Base-by-base conservation (phyloP, 805 yeast species). In the Wickerhamiella dianesei region DNA sequence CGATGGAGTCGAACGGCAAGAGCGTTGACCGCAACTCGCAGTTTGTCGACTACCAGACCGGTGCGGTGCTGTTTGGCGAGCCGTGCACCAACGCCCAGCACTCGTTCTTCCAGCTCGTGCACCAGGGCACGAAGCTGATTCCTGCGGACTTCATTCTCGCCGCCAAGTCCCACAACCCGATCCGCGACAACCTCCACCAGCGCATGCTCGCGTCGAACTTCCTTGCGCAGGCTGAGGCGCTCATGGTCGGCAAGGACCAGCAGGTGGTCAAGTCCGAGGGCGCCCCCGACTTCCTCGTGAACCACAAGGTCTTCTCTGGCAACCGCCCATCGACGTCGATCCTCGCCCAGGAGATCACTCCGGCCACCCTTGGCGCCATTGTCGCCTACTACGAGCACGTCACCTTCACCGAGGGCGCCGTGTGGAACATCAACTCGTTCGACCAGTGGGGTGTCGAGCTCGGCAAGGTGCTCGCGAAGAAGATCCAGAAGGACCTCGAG, bases 401-500 rank as follows among this genome's bases (percentile, higher is more conserved):
- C 50, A 89, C 97, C 39, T 92, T 92, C 71, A 88, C 88, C 50
- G 98, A 92, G 73, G 98, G 98, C 71, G 98, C 98, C 49, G 71
- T 92, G 62, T 89, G 98, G 98, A 92, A 94, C 77, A 88, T 92
- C 74, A 92, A 92, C 80, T 89, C 97, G 17, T 92, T 86, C 65
- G 98, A 92, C 74, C 98, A 92, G 75, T 92, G 97, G 95, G 98
- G 98, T 70, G 98, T 92, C 61, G 98, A 92, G 73, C 82, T 92
- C 60, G 98, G 98, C 67, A 92, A 92, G 73, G 94, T 82, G 46
- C 78, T 92, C 64, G 98, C 98, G 64, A 92, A 92, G 80, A 92
- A 76, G 50, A 89, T 92, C 62, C 89, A 94, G 60, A 76, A 76
- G 59, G 96, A 92, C 71, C 79, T 92, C 63, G 83, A 82, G 58